phyloP scores from a whole-genome alignment of 345 rosid species.

The Adansonia digitata region DNA sequence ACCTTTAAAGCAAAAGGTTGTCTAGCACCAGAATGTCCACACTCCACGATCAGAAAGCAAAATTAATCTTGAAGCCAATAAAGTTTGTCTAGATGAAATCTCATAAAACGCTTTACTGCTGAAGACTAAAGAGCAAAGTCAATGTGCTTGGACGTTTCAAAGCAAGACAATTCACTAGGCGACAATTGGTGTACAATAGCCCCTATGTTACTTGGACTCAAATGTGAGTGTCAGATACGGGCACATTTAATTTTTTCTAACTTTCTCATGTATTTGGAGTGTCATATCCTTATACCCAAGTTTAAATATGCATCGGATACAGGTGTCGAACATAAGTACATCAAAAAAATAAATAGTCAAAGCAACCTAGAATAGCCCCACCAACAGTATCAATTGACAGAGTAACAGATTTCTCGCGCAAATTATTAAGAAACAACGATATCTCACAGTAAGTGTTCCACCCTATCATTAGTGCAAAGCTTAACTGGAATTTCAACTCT shows the following conservation, averaged over 20 bases:
- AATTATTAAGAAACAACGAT: slow-evolving; percentile 8
- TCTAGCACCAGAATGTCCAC: not conserved
- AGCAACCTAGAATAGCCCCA: too few relatives aligned
- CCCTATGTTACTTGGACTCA: too few relatives aligned
- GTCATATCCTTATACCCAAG: too few relatives aligned
- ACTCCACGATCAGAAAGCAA: not conserved
- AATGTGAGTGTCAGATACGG: too few relatives aligned
- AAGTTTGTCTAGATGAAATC: slow-evolving; percentile 4
- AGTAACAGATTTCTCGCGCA: slow-evolving; percentile 21
- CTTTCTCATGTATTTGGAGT: too few relatives aligned
- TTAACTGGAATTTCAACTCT: slow-evolving; percentile 10
- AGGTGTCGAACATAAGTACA: not conserved
- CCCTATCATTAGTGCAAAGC: slow-evolving; percentile 15
- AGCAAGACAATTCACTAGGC: slow-evolving; percentile 18
- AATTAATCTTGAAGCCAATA: slow-evolving; percentile 3
- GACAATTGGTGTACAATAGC: slow-evolving; percentile 19
- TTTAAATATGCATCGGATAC: too few relatives aligned
- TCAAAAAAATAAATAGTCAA: too few relatives aligned
- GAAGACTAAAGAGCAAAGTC: slow-evolving; percentile 21
- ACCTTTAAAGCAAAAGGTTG: not conserved
- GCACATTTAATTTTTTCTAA: too few relatives aligned
- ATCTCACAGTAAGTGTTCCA: slow-evolving; percentile 7
- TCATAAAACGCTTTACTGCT: not conserved
- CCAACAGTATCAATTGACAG: slow-evolving; percentile 15
- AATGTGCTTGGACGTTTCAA: slow-evolving; percentile 28